Evolutionary conservation across 2,329 filamentous ascomycete genomes (phyloP).

Genomic region (Arthrobotrys conoides): DNA sequence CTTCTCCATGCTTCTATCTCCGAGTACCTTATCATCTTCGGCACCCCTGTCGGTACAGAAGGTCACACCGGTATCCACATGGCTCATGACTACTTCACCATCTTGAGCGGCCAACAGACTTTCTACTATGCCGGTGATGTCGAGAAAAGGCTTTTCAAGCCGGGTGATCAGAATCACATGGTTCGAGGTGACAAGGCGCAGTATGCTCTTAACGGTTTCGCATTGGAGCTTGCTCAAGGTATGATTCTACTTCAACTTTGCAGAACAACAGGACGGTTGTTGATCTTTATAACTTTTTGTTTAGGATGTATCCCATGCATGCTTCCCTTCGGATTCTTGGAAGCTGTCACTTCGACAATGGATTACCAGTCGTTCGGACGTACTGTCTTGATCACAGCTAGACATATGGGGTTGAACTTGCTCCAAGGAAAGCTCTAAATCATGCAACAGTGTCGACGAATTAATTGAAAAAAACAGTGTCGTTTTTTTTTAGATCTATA

Average conservation of each 20-base stretch:
- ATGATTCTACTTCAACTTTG: conserved; percentile 49
- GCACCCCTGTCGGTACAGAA: conserved; percentile 85
- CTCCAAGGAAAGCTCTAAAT: conserved; percentile 78
- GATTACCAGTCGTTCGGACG: conserved; percentile 88
- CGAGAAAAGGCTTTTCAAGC: conserved; percentile 78
- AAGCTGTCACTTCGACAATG: conserved; percentile 83
- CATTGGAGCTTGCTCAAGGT: conserved; percentile 80
- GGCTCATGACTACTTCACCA: conserved; percentile 95
- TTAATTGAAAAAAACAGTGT: background rate
- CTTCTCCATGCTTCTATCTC: conserved; percentile 89
- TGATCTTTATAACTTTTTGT: background rate
- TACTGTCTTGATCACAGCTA: conserved; percentile 80
- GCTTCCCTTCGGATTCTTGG: conserved; percentile 90
- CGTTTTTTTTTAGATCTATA: conserved; percentile 22
- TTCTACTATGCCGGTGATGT: conserved; percentile 80
- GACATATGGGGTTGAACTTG: conserved; percentile 83
- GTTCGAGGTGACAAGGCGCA: conserved; percentile 81
- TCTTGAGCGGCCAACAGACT: conserved; percentile 82
- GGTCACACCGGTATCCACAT: conserved; percentile 91
- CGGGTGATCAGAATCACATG: conserved; percentile 80
- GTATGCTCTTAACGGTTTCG: conserved; percentile 82
- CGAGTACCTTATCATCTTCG: conserved; percentile 92
- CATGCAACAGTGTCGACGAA: background rate
- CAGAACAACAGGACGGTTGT: background rate
- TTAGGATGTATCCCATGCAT: conserved; percentile 90